phyloP scores from a whole-genome alignment of 306 rosid genomes.

The Canavalia gladiata region DNA sequence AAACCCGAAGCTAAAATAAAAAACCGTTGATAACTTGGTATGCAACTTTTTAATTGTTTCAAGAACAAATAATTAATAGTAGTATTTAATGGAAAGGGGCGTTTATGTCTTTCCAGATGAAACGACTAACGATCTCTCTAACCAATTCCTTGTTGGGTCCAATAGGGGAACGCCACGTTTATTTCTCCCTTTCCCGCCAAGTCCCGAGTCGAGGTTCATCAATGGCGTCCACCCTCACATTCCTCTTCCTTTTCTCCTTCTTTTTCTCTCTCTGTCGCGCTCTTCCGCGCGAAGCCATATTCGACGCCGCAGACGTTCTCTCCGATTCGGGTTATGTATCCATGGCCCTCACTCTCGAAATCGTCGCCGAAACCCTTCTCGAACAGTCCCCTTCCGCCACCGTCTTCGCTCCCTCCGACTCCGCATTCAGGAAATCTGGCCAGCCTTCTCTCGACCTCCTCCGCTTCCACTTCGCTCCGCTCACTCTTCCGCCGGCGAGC shows the following conservation, averaged over 20 bases:
- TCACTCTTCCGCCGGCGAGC: constrained; percentile 55
- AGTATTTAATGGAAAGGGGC: background rate
- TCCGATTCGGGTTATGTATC: constrained; percentile 72
- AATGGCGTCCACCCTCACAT: constrained; percentile 63
- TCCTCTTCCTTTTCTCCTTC: constrained; percentile 30
- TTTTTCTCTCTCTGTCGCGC: constrained; percentile 53
- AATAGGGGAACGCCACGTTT: constrained; percentile 48
- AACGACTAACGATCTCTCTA: constrained; percentile 43
- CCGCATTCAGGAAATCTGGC: constrained; percentile 68
- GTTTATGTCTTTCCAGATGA: constrained; percentile 19
- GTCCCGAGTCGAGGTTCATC: constrained; percentile 49
- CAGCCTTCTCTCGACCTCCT: constrained; percentile 86
- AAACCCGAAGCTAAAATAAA: too few relatives aligned
- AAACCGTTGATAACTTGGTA: too few relatives aligned
- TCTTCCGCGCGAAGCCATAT: constrained; percentile 58
- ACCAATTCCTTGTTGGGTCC: constrained; percentile 35
- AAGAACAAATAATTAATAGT: background rate
- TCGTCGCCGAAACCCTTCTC: constrained; percentile 58
- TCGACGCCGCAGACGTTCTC: constrained; percentile 77
- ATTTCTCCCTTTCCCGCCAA: constrained; percentile 42
- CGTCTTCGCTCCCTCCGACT: constrained; percentile 82
- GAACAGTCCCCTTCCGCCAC: constrained; percentile 70
- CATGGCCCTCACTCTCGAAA: constrained; percentile 78
- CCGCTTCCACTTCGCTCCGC: constrained; percentile 67
- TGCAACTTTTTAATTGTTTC: too few relatives aligned